These are phyloP conservation scores for Lentinula raphanica DNA, from an alignment of 768 basidiomycete genomes.

Conservation along the genomic window DNA sequence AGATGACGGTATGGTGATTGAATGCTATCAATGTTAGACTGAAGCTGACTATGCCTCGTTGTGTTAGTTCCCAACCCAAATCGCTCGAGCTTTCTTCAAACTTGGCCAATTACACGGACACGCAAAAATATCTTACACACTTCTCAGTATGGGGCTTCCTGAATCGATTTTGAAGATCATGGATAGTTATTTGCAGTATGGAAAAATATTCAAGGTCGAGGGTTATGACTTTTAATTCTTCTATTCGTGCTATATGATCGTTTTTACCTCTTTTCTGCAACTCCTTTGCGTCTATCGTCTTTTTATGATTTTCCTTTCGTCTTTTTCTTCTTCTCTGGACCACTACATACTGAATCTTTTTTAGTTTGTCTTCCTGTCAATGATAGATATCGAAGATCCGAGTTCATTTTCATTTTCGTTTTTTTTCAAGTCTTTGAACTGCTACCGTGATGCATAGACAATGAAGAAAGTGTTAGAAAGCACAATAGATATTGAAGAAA, in stretches of 20 bases:
- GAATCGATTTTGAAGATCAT: slow-evolving; percentile 88
- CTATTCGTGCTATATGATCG: no score
- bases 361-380: no score
- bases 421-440: no score
- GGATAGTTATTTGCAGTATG: slow-evolving; percentile 88
- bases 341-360: not conserved
- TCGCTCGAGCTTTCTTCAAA: slow-evolving; percentile 89
- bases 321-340: no score
- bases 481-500: no score
- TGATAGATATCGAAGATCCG: no score
- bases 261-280: not conserved
- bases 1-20: slow-evolving; percentile 66
- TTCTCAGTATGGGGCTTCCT: slow-evolving; percentile 92
- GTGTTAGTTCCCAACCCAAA: slow-evolving; percentile 79
- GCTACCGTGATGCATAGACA: no score
- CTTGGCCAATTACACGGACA: slow-evolving; percentile 90
- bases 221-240: slow-evolving; percentile 72
- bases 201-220: slow-evolving; percentile 82
- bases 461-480: no score
- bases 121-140: slow-evolving; percentile 88
- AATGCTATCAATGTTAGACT: slow-evolving; percentile 2
- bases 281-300: not conserved
- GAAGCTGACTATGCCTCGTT: slow-evolving; percentile 3
- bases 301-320: no score
- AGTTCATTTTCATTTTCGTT: no score